Percentiles rank a stretch among this genome's conserved stretches.
phyloP scores from a whole-genome alignment of 345 rosid species.

The Moricandia arvensis region DNA sequence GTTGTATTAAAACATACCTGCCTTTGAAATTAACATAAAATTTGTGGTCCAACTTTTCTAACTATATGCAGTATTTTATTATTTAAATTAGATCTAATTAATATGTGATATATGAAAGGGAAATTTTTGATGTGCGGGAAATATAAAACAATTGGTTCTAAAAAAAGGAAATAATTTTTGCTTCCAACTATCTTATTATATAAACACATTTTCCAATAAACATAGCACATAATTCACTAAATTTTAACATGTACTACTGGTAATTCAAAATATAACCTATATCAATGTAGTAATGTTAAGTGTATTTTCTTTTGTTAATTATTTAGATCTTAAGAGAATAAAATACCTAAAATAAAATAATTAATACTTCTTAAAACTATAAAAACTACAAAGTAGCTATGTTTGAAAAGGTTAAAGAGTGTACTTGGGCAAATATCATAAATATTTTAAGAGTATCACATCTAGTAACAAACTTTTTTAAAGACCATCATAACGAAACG shows the following conservation, averaged over 20 bases:
- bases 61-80: not conserved
- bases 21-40: too few species aligned
- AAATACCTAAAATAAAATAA: not conserved
- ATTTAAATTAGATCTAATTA: not conserved
- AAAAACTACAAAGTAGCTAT: not conserved
- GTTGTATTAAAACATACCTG: not conserved
- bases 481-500: not conserved
- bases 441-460: not conserved
- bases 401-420: too few species aligned
- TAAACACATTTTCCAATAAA: too few species aligned
- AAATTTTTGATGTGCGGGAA: not conserved
- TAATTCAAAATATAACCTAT: not conserved
- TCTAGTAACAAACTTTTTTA: not conserved
- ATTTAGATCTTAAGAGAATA: not conserved
- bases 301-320: not conserved
- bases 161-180: not conserved
- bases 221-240: not conserved
- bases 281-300: not conserved
- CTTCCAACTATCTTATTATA: not conserved
- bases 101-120: not conserved
- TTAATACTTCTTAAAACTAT: not conserved
- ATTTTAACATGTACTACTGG: not conserved
- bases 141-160: too few species aligned
- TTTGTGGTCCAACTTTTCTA: too few species aligned
- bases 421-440: too few species aligned